Percentiles rank a stretch among this genome's conserved stretches.
Conservation (phyloP, 2,329 filamentous ascomycete genomes). For the Coleophoma eucalyptorum region DNA sequence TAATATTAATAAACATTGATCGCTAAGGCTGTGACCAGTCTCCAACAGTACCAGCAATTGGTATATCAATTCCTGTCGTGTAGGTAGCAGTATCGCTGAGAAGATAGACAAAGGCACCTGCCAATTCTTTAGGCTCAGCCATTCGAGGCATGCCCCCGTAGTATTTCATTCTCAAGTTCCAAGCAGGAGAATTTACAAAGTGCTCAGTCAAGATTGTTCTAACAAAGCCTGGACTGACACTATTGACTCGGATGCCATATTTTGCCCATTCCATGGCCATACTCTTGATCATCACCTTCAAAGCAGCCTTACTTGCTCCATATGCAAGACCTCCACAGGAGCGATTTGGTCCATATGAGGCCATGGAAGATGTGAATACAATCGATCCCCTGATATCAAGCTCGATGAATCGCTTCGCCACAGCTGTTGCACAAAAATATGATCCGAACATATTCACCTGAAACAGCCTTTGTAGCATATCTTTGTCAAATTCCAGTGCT, state of each 20-base stretch:
- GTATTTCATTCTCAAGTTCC: too few species aligned
- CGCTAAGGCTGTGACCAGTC: too few species aligned
- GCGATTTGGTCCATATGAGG: too few species aligned
- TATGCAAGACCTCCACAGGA: too few species aligned
- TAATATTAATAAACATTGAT: conserved; percentile 32
- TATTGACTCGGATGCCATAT: background rate
- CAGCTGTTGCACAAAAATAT: too few species aligned
- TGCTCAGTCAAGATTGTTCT: background rate
- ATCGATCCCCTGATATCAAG: too few species aligned
- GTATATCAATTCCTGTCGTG: conserved; percentile 39
- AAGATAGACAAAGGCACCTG: conserved; percentile 36
- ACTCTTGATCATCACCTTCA: background rate
- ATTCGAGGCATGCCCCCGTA: conserved; percentile 27
- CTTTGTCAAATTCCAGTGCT: too few species aligned
- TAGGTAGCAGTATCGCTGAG: conserved; percentile 38
- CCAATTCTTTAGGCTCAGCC: conserved; percentile 38
- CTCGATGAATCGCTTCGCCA: too few species aligned
- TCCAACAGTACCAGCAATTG: conserved; percentile 40
- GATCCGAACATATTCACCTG: too few species aligned
- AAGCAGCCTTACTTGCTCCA: background rate
- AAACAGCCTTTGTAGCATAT: too few species aligned
- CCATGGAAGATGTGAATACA: too few species aligned
- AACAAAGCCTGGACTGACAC: background rate
- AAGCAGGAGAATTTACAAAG: conserved; percentile 14
- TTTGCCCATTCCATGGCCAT: background rate